phyloP scores from a whole-genome alignment of 2,329 filamentous ascomycete species.

The Arachnopeziza araneosa region DNA sequence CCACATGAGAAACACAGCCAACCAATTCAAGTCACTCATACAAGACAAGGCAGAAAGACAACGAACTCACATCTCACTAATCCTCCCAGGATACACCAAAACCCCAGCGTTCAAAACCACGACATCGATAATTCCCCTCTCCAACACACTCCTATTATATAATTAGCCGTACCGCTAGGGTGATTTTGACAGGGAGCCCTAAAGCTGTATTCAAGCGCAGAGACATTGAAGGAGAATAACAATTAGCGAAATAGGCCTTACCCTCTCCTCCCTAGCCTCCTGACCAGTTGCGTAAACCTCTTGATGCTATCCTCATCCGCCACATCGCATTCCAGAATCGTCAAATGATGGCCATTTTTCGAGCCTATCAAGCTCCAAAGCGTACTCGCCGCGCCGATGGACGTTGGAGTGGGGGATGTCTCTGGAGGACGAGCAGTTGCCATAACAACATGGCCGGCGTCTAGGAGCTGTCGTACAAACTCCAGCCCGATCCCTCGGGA shows the following conservation, averaged over 20 bases:
- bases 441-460: constrained; percentile 37
- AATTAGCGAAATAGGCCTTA: too few relatives aligned
- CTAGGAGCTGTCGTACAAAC: constrained; percentile 36
- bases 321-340: constrained; percentile 43
- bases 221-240: too few relatives aligned
- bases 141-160: constrained; percentile 11
- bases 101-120: constrained; percentile 53
- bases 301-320: constrained; percentile 45
- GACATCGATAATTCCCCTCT: constrained; percentile 35
- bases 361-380: constrained; percentile 38
- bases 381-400: constrained; percentile 27
- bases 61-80: constrained; percentile 34
- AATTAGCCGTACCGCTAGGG: too few relatives aligned
- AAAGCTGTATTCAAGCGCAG: too few relatives aligned
- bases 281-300: constrained; percentile 14
- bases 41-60: not conserved
- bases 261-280: constrained; percentile 9
- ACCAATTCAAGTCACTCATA: not conserved
- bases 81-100: constrained; percentile 45
- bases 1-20: not conserved
- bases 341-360: constrained; percentile 32
- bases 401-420: constrained; percentile 23
- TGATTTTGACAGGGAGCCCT: too few relatives aligned
- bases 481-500: constrained; percentile 42
- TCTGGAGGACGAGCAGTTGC: constrained; percentile 39